Conservation (phyloP, 441 rosid species). For the Adansonia grandidieri region DNA sequence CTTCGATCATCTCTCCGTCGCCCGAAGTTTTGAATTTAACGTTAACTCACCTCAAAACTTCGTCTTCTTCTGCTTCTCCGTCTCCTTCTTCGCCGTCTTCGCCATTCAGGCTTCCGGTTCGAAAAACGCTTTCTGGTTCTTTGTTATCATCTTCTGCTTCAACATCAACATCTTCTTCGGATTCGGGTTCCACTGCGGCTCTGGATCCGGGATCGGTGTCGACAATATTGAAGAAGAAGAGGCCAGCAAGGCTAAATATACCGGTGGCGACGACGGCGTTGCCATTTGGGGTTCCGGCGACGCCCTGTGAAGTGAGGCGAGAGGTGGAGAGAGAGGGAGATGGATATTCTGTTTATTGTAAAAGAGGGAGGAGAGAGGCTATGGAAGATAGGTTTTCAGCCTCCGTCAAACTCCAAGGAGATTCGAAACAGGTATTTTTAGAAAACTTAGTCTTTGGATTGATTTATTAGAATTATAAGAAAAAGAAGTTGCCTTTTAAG, state of each 20-base stretch:
- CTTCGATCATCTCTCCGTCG: slow-evolving; percentile 41
- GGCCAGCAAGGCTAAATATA: slow-evolving; percentile 66
- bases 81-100: slow-evolving; percentile 55
- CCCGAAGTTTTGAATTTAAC: slow-evolving; percentile 50
- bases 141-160: slow-evolving; percentile 22
- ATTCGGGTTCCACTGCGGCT: background rate
- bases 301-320: slow-evolving; percentile 39
- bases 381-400: slow-evolving; percentile 84
- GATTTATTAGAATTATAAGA: background rate
- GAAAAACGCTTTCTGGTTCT: slow-evolving; percentile 46
- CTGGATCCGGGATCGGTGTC: slow-evolving; percentile 21
- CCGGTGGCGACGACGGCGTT: slow-evolving; percentile 44
- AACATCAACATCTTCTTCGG: slow-evolving; percentile 22
- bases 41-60: slow-evolving; percentile 52
- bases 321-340: slow-evolving; percentile 48
- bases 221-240: slow-evolving; percentile 64
- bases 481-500: background rate
- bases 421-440: slow-evolving; percentile 50
- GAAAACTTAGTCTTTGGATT: background rate
- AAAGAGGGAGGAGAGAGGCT: slow-evolving; percentile 67
- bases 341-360: slow-evolving; percentile 67
- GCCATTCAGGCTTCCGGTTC: slow-evolving; percentile 51
- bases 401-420: slow-evolving; percentile 47
- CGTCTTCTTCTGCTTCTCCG: slow-evolving; percentile 33
- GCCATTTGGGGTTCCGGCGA: slow-evolving; percentile 33